phyloP scores from a whole-genome alignment of 805 yeast genomes.

The Sugiyamaella valdiviana region DNA sequence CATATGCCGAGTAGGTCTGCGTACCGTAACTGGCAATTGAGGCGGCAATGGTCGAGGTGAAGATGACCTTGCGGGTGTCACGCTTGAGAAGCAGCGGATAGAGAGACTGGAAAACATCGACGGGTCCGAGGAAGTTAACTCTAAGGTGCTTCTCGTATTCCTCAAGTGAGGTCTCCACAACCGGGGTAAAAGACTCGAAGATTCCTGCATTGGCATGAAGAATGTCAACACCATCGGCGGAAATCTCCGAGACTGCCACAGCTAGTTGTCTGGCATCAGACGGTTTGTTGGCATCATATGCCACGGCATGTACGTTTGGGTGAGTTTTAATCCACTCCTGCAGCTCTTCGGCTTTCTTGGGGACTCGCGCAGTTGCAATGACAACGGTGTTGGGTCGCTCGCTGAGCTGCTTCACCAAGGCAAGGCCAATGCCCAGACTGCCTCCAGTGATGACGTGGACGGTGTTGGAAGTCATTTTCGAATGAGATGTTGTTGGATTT shows the following conservation, averaged over 20 bases:
- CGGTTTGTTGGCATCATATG: neutral
- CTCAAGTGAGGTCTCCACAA: neutral
- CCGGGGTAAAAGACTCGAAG: neutral
- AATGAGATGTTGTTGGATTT: no score
- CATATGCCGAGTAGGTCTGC: neutral
- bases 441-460: constrained; percentile 7
- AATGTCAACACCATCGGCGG: neutral
- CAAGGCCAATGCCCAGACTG: constrained; percentile 4
- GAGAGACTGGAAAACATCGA: neutral
- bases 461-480: constrained; percentile 7
- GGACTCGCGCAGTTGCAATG: constrained; percentile 4
- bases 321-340: neutral
- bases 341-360: neutral
- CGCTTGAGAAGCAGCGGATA: neutral
- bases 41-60: neutral
- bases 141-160: neutral
- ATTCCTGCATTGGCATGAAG: constrained; percentile 1
- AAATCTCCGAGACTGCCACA: neutral
- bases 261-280: neutral
- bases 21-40: neutral
- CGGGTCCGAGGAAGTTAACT: neutral
- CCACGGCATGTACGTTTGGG: constrained; percentile 3
- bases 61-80: neutral
- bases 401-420: constrained; percentile 4
- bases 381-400: neutral